A percentile compares a stretch with the other conserved stretches of the same genome.
Evolutionary conservation across 1,284 basidiomycete genomes (phyloP).

Genomic region (Heterobasidion occidentale): DNA sequence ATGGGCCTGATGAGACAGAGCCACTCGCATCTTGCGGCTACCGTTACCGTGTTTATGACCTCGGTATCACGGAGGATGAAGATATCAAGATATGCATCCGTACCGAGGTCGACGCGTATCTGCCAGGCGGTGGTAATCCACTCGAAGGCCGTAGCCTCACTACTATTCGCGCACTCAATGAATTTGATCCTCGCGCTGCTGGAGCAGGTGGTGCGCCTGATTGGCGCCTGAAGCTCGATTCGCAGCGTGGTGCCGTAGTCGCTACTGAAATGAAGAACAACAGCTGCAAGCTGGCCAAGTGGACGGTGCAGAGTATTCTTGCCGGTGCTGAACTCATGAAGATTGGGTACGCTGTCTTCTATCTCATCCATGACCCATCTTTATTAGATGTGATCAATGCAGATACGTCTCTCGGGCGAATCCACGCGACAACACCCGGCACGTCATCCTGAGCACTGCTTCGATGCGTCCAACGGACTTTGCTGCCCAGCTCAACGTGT

Average conservation of each 20-base stretch:
- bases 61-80: slow-evolving; percentile 86
- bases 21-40: slow-evolving; percentile 95
- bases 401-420: slow-evolving; percentile 92
- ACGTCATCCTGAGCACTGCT: slow-evolving; percentile 92
- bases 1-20: slow-evolving; percentile 89
- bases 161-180: slow-evolving; percentile 94
- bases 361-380: background rate
- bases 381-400: slow-evolving; percentile 6
- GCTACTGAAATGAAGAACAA: slow-evolving; percentile 99
- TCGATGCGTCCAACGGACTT: slow-evolving; percentile 95
- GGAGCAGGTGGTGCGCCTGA: slow-evolving; percentile 93
- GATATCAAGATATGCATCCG: slow-evolving; percentile 89
- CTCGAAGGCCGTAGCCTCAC: slow-evolving; percentile 74
- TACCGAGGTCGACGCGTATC: slow-evolving; percentile 93
- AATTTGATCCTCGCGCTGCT: slow-evolving; percentile 90
- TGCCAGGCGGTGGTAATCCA: slow-evolving; percentile 57
- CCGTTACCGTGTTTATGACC: slow-evolving; percentile 93
- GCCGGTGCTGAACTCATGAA: slow-evolving; percentile 98
- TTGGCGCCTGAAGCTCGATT: slow-evolving; percentile 95
- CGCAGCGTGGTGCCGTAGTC: slow-evolving; percentile 95
- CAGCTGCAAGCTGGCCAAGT: slow-evolving; percentile 95
- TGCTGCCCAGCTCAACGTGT: slow-evolving; percentile 92
- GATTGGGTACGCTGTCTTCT: slow-evolving; percentile 67
- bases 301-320: slow-evolving; percentile 93
- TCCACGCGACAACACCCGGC: slow-evolving; percentile 90